Evolutionary conservation across 164 flowering plant species (phyloP).

Genomic region (Euptelea pleiosperma): DNA sequence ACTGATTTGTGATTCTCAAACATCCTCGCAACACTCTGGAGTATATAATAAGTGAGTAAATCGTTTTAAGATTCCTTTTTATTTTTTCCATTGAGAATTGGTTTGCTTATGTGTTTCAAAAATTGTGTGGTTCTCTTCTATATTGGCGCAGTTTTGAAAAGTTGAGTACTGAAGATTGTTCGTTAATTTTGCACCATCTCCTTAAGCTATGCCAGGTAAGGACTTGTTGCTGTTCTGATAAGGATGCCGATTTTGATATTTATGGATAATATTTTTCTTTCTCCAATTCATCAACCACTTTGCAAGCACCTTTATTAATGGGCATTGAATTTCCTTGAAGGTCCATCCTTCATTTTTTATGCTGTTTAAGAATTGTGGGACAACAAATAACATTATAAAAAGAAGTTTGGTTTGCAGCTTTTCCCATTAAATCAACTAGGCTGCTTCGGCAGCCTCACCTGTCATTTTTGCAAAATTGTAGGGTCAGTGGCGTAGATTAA

Average conservation of each 20-base stretch:
- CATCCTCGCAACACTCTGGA: constrained; percentile 23
- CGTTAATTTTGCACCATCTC: constrained; percentile 35
- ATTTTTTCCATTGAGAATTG: neutral
- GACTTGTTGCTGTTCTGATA: neutral
- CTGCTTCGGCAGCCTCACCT: too few species aligned
- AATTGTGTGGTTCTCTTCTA: neutral
- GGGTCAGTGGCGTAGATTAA: too few species aligned
- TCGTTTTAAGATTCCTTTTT: neutral
- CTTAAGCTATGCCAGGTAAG: constrained; percentile 74
- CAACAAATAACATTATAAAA: too few species aligned
- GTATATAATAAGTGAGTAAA: constrained; percentile 47
- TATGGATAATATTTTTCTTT: neutral
- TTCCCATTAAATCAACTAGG: too few species aligned
- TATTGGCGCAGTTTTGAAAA: constrained; percentile 31
- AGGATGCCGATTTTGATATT: neutral
- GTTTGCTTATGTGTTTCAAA: neutral
- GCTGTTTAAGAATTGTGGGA: too few species aligned
- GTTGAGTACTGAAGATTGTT: constrained; percentile 50
- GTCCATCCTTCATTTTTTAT: too few species aligned
- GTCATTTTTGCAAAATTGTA: too few species aligned
- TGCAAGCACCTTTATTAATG: too few species aligned
- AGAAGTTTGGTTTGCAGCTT: too few species aligned
- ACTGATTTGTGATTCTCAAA: constrained; percentile 39
- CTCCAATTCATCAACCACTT: too few species aligned
- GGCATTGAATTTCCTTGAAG: too few species aligned